A percentile compares a stretch with the other conserved stretches of the same genome.
Evolutionary conservation across 140 eudicot species (phyloP).

Genomic region (Eryngium alpinum): DNA sequence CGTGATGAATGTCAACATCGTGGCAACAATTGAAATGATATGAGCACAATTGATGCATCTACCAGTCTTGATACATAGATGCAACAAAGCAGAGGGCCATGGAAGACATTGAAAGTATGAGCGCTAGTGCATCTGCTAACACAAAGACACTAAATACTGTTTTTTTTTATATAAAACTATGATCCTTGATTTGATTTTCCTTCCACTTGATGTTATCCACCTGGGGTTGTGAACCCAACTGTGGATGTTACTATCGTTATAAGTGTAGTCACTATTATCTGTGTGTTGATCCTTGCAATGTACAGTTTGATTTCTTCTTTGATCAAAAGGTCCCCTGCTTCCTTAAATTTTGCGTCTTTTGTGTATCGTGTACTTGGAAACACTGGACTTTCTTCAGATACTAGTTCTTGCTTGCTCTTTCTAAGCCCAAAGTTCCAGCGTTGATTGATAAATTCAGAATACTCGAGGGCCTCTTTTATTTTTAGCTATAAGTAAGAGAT

Average conservation of each 20-base stretch:
- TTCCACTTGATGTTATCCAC: background rate
- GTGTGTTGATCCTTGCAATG: no score
- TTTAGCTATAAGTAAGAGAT: background rate
- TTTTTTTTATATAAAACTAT: background rate
- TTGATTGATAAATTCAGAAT: no score
- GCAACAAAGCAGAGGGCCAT: background rate
- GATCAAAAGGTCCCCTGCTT: accelerated
- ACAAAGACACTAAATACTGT: background rate
- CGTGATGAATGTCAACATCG: background rate
- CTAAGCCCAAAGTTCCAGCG: no score
- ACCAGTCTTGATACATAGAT: background rate
- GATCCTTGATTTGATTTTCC: no score
- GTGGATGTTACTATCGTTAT: background rate
- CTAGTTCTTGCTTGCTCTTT: no score
- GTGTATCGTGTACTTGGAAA: background rate
- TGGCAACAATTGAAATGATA: background rate
- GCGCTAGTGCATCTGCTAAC: no score
- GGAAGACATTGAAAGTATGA: background rate
- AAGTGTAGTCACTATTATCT: background rate
- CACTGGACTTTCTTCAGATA: background rate
- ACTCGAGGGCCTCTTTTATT: background rate
- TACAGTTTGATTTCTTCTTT: background rate
- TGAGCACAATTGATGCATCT: background rate
- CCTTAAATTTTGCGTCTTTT: background rate
- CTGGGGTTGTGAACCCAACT: background rate